Evolutionary conservation across 345 rosid genomes (phyloP), one percentile per base, ranked within the genome.

Genomic region (Moricandia arvensis): DNA sequence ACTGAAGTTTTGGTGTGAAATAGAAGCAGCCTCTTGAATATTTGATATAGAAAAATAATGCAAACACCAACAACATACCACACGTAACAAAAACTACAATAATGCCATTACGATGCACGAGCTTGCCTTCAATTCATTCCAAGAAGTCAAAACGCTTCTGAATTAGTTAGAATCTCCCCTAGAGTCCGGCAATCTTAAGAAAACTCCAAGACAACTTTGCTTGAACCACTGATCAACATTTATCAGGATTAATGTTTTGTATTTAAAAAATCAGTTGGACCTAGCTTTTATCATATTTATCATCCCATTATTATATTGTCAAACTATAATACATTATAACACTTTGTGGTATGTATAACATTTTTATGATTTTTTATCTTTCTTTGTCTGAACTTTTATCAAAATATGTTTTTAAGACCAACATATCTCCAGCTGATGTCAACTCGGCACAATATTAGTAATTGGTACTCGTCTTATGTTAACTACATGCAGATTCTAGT

Each of bases 41-140:
- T n/a, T n/a, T n/a, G n/a, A n/a, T n/a, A n/a, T n/a, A n/a, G n/a
- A n/a, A n/a, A n/a, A n/a, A n/a, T n/a, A n/a, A n/a, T n/a, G n/a
- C n/a, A n/a, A n/a, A n/a, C n/a, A n/a, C 76, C 43, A 10, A 38
- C 45, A 63, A 54, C 63, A 11, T 16, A 55, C 66, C 71, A 54
- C 30, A 63, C 30, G 8, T 53, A 27, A 73, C 63, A 18, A 7
- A 60, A 47, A 21, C 21, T 59, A 43, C 66, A 59, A 71, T 29
- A 71, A 45, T 29, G 41, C 67, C 66, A 60, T 33, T 59, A 45
- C 17, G 10, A 35, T 45, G 24, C 17, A 62, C 64, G 38, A 59
- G 21, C 64, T 59, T 59, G 21, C 64, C 38, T 59, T 59, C 21
- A 59, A 15, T 30, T 30, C 0, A 30, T n/a, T 59, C 24, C 64